These are phyloP conservation scores for Metschnikowia lunata DNA, from an alignment of 805 yeast species.

Conservation along the genomic window DNA sequence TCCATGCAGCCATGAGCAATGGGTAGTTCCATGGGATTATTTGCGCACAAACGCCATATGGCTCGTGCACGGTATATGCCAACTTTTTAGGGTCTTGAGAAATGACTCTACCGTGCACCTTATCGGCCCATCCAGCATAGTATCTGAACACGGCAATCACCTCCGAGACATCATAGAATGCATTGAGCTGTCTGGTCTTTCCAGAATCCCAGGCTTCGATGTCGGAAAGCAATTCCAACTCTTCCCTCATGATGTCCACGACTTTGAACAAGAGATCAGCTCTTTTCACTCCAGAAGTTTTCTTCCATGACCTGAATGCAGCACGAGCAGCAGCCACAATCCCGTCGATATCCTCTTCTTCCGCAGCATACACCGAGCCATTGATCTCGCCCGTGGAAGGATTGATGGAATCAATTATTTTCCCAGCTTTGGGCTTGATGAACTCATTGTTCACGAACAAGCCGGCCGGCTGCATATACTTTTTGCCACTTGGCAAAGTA, in stretches of 20 bases:
- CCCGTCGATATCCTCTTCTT: conserved; percentile 38
- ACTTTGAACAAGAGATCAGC: conserved; percentile 34
- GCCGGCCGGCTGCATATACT: conserved; percentile 56
- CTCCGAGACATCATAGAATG: conserved; percentile 46
- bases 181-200: conserved; percentile 44
- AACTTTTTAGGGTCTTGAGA: conserved; percentile 45
- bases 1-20: conserved; percentile 69
- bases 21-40: conserved; percentile 76
- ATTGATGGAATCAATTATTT: conserved; percentile 39
- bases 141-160: conserved; percentile 45
- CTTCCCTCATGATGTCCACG: conserved; percentile 32
- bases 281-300: conserved; percentile 40
- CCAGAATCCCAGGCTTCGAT: conserved; percentile 48
- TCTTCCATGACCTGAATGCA: conserved; percentile 45
- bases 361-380: conserved; percentile 40
- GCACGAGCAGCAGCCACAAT: conserved; percentile 37
- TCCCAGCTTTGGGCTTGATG: conserved; percentile 17
- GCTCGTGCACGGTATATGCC: conserved; percentile 67
- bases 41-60: conserved; percentile 62
- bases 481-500: conserved; percentile 47
- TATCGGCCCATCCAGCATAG: conserved; percentile 63
- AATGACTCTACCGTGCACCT: conserved; percentile 43
- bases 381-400: conserved; percentile 42
- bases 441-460: conserved; percentile 53
- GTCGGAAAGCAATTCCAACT: conserved; percentile 32